Conservation (phyloP, 257 asterid species). For the Jaltomata sinuosa region DNA sequence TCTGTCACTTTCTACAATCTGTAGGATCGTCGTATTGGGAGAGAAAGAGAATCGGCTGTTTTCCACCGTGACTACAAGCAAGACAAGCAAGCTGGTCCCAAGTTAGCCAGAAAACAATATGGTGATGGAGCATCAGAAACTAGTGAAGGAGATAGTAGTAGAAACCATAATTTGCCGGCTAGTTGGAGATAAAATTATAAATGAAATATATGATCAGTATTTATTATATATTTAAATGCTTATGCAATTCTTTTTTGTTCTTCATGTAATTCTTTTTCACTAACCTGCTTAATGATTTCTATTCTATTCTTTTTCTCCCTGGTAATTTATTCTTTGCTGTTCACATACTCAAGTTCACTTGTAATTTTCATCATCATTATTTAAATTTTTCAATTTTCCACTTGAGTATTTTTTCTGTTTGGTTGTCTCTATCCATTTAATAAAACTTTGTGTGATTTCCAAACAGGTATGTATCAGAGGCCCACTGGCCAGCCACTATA, state of each 20-base stretch:
- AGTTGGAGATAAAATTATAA: constrained; percentile 26
- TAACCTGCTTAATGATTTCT: background rate
- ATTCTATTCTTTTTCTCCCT: background rate
- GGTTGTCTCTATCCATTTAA: background rate
- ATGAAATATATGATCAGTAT: background rate
- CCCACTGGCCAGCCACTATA: constrained; percentile 6
- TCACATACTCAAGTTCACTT: background rate
- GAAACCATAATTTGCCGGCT: constrained; percentile 28
- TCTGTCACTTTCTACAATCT: background rate
- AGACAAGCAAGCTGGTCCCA: constrained; percentile 24
- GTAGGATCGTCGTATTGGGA: constrained; percentile 51
- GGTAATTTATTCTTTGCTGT: background rate
- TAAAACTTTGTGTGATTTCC: background rate
- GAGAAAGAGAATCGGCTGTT: constrained; percentile 26
- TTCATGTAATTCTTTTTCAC: constrained; percentile 9
- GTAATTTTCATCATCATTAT: background rate
- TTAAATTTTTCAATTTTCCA: background rate
- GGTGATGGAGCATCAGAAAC: constrained; percentile 34
- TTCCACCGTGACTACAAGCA: constrained; percentile 31
- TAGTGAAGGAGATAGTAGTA: constrained; percentile 38
- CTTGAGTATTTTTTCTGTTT: background rate
- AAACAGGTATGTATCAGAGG: background rate
- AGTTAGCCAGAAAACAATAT: constrained; percentile 21
- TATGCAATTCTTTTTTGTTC: constrained; percentile 3
- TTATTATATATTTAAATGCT: constrained; percentile 8